Base-by-base conservation (phyloP, 805 yeast genomes). In the Wickerhamiella alocasiicola region DNA sequence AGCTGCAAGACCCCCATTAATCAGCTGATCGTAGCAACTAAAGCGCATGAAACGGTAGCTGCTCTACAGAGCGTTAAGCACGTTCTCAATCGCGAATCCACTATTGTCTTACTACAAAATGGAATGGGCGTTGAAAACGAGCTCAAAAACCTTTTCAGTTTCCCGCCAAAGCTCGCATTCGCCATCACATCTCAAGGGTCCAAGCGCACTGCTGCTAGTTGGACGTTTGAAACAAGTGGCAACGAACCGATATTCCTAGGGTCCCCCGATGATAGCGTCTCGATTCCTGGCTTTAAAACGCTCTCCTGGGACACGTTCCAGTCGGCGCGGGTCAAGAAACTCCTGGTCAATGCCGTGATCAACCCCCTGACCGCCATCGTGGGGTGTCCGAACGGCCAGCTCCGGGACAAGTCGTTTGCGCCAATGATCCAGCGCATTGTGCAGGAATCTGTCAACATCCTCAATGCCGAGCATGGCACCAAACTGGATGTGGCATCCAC, bases 131-230 rank as follows among this genome's bases (percentile, higher is more conserved):
- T 73, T 31, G 55, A 69, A 5, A 81, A 70, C 9, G 65, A 67
- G 43, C 50, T 83, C 9, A 55, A 59, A 2, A 54, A 60, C 17
- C 57, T 74, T 6, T 81, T 88, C 85, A 50, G 47, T 0, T 6
- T 5, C 6, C 18, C 9, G 6, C 32, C 46, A 1, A 55, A 73
- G 40, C 95, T 95, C 0, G 65, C 5, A 73, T 67, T 52, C 81
- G 95, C 87, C 41, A 76, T 87, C 18, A 79, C 80, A 32, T 72
- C 81, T 3, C 96, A 88, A 57, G 97, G 95, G 9, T 82, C 79
- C 0, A 79, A 70, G 59, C 72, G 74, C 28, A 53, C 57, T 5
- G 49, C 61, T 15, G 52, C 61, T 13, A 66, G 66, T 1, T 72
- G 63, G 49, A 61, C 60, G 12, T 72, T 65, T 46, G 64, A 64